These are phyloP conservation scores for Aspergillus ochraceus DNA, from an alignment of 2,329 filamentous ascomycete genomes.

Conservation along the genomic window DNA sequence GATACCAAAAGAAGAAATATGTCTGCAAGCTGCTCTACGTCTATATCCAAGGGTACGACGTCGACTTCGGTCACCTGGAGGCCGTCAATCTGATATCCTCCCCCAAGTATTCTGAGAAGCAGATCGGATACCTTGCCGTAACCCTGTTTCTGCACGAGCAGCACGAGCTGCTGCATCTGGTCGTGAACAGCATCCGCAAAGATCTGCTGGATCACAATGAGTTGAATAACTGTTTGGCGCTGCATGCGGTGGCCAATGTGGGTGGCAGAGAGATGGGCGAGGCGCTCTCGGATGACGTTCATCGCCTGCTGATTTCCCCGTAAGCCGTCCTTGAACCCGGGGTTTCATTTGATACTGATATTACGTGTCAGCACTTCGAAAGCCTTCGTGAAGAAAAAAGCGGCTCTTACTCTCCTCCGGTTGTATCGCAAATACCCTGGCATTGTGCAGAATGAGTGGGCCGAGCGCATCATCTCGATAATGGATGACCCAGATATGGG, in stretches of 20 bases:
- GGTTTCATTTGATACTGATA: constrained; percentile 35
- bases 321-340: constrained; percentile 49
- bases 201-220: constrained; percentile 94
- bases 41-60: constrained; percentile 98
- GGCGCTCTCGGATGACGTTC: constrained; percentile 85
- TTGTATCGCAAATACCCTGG: constrained; percentile 91
- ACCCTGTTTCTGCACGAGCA: constrained; percentile 96
- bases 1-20: constrained; percentile 99
- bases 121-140: constrained; percentile 97
- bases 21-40: constrained; percentile 99
- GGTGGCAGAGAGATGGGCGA: constrained; percentile 97
- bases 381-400: constrained; percentile 99
- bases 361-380: constrained; percentile 68
- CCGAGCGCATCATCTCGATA: constrained; percentile 94
- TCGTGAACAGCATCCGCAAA: constrained; percentile 98
- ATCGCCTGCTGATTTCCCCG: constrained; percentile 91
- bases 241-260: constrained; percentile 98
- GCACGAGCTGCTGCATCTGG: constrained; percentile 91
- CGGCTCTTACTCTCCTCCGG: constrained; percentile 85
- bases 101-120: constrained; percentile 97
- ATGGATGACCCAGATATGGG: constrained; percentile 97
- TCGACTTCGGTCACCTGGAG: constrained; percentile 97
- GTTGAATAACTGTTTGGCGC: constrained; percentile 91
- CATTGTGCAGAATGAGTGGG: constrained; percentile 96
- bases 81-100: constrained; percentile 97